Conservation (phyloP, 2,329 filamentous ascomycete genomes). For the Alternaria brassicae region DNA sequence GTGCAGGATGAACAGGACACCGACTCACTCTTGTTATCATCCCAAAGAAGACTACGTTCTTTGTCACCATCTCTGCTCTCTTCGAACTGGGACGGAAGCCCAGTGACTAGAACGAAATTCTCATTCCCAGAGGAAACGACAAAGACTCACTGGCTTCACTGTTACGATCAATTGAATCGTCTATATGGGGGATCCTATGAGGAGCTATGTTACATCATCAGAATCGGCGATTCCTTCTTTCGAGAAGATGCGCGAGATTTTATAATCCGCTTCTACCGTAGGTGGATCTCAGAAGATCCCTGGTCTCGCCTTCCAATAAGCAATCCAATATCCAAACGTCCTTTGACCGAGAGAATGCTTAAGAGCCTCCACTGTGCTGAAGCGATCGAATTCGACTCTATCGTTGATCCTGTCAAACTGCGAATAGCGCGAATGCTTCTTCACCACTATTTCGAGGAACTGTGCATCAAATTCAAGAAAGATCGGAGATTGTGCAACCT, state of each 20-base stretch:
- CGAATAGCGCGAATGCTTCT: slow-evolving; percentile 1
- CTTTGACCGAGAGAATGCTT: slow-evolving; percentile 9
- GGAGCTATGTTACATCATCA: not conserved
- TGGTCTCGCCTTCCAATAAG: slow-evolving; percentile 4
- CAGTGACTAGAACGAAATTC: slow-evolving; percentile 1
- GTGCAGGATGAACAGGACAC: not conserved
- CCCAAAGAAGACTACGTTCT: not conserved
- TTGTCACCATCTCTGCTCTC: not conserved
- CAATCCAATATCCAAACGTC: slow-evolving; percentile 4
- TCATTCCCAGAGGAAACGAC: not conserved
- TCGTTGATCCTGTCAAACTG: slow-evolving; percentile 1
- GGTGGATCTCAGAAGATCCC: slow-evolving; percentile 8
- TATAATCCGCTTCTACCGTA: slow-evolving; percentile 8
- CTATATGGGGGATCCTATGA: slow-evolving; percentile 4
- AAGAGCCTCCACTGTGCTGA: slow-evolving; percentile 6
- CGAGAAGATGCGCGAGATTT: slow-evolving; percentile 4
- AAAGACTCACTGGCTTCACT: slow-evolving; percentile 6
- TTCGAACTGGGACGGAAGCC: not conserved
- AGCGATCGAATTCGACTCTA: not conserved
- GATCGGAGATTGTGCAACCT: not conserved
- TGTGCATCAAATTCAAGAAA: not conserved
- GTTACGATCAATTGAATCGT: slow-evolving; percentile 2
- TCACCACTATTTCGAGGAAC: slow-evolving; percentile 1
- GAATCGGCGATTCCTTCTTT: slow-evolving; percentile 3
- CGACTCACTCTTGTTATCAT: not conserved